These are phyloP conservation scores for Quercus variabilis DNA, from an alignment of 306 rosid species.

Conservation along the genomic window DNA sequence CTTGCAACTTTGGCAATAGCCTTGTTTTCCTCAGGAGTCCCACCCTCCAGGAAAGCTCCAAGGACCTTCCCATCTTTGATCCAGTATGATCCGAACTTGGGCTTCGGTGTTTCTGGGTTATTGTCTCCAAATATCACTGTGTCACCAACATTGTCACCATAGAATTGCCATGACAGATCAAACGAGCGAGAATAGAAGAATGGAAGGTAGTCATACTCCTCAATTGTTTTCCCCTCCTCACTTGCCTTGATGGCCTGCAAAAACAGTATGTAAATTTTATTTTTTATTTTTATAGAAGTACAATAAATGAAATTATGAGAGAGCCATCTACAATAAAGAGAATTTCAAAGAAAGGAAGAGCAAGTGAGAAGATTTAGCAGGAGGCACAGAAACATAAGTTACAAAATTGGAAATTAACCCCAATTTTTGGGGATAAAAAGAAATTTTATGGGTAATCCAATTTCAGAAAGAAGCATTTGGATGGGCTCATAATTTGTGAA, in stretches of 20 bases:
- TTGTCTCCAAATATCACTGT: slow-evolving; percentile 83
- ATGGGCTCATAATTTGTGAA: not conserved
- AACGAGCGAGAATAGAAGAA: slow-evolving; percentile 90
- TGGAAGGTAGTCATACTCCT: slow-evolving; percentile 94
- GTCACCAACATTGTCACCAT: slow-evolving; percentile 93
- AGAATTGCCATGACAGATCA: slow-evolving; percentile 90
- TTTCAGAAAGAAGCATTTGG: not conserved
- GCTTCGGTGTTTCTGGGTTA: slow-evolving; percentile 54
- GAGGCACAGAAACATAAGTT: not conserved
- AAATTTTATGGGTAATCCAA: not conserved
- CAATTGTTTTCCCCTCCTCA: slow-evolving; percentile 62
- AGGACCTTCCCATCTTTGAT: slow-evolving; percentile 80
- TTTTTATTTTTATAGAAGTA: not conserved
- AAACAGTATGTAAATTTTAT: slow-evolving; percentile 1
- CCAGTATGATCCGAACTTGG: slow-evolving; percentile 95
- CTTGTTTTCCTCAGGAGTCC: slow-evolving; percentile 81
- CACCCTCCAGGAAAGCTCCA: slow-evolving; percentile 80
- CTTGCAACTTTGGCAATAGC: slow-evolving; percentile 88
- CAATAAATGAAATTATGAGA: not conserved
- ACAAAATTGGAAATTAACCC: not conserved
- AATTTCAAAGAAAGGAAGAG: not conserved
- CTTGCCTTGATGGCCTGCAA: slow-evolving; percentile 81
- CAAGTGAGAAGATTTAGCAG: not conserved
- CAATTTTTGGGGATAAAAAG: not conserved
- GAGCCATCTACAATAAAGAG: not conserved